Evolutionary conservation across 1,139 yeast genomes (phyloP), one percentile per base, ranked within the genome.

Genomic region (Sugiyamaella grinbergsii): DNA sequence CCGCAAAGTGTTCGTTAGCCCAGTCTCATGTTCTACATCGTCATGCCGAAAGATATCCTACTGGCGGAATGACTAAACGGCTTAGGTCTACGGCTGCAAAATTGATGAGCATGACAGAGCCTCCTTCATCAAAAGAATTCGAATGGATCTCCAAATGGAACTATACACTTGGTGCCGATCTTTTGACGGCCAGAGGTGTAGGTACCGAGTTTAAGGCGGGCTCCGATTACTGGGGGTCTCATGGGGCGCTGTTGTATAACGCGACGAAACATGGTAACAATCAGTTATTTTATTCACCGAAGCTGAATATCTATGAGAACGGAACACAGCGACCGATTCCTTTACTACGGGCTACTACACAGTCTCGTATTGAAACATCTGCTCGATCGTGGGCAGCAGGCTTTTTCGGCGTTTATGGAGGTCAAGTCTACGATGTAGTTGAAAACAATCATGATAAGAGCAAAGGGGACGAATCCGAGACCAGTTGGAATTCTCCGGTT

Each of bases 381-480:
- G 75, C 75, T 2, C 58, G 64, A 32, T 72, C 75, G 0, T 72
- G 76, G 76, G 75, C 76, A 2, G 75, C 75, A 4, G 76, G 76
- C 8, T 72, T 72, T 54, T 72, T 72, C 54, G 75, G 75, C 29
- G 57, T 66, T 15, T 68, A 69, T 52, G 71, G 71, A 20, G 67
- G 67, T 15, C 67, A 64, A 50, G 61, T 66, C 10, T 58, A 54
- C 6, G 62, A 60, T 28, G 57, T 61, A 33, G 61, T 59, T 19
- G 64, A 66, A n/a, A 32, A 49, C 16, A 43, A 45, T 16, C 43
- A 54, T 15, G 50, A 51, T 8, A 23, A 36, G 8, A 23, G 20
- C 4, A 40, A 31, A 26, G 10, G 39, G 23, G 4, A 6, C 33
- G 2, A 33, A 28, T 31, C 16, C 11, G 10, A 32, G n/a, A n/a